Evolutionary conservation across 2,329 filamentous ascomycete genomes (phyloP).

Genomic region (Penicillium glabrum): DNA sequence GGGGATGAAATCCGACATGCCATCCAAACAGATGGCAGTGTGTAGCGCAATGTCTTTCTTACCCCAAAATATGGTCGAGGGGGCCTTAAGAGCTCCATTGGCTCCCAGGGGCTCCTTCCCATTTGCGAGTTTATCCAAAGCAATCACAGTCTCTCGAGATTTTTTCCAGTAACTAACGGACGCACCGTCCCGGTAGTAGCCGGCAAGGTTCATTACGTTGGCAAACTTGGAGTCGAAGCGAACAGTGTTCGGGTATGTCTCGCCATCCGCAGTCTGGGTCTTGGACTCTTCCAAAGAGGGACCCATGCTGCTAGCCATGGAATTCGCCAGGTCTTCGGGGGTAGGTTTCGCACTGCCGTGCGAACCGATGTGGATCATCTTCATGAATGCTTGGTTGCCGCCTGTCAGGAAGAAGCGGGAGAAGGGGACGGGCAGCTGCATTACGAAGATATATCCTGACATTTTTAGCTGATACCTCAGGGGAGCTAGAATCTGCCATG

Average conservation of each 20-base stretch:
- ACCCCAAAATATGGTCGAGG: slow-evolving; percentile 56
- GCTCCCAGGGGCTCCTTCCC: slow-evolving; percentile 40
- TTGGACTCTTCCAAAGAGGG: slow-evolving; percentile 49
- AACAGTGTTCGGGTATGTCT: slow-evolving; percentile 45
- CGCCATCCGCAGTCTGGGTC: slow-evolving; percentile 28
- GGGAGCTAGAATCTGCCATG: slow-evolving; percentile 45
- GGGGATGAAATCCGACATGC: slow-evolving; percentile 53
- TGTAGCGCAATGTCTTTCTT: slow-evolving; percentile 54
- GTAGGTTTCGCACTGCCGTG: slow-evolving; percentile 37
- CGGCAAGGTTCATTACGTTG: slow-evolving; percentile 53
- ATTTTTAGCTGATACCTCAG: slow-evolving; percentile 49
- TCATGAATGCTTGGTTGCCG: slow-evolving; percentile 25
- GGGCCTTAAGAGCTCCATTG: slow-evolving; percentile 50
- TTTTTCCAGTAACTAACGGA: slow-evolving; percentile 51
- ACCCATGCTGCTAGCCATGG: slow-evolving; percentile 53
- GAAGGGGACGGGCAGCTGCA: slow-evolving; percentile 51
- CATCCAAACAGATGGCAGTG: slow-evolving; percentile 50
- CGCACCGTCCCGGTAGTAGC: slow-evolving; percentile 56
- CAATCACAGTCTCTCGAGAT: slow-evolving; percentile 48
- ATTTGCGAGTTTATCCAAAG: slow-evolving; percentile 45
- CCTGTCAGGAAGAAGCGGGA: slow-evolving; percentile 47
- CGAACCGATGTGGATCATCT: slow-evolving; percentile 35
- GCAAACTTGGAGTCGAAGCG: slow-evolving; percentile 38
- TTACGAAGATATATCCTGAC: slow-evolving; percentile 57
- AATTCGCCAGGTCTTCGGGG: slow-evolving; percentile 41